Evolutionary conservation across 2,329 filamentous ascomycete species (phyloP).

Genomic region (Trichothecium roseum): DNA sequence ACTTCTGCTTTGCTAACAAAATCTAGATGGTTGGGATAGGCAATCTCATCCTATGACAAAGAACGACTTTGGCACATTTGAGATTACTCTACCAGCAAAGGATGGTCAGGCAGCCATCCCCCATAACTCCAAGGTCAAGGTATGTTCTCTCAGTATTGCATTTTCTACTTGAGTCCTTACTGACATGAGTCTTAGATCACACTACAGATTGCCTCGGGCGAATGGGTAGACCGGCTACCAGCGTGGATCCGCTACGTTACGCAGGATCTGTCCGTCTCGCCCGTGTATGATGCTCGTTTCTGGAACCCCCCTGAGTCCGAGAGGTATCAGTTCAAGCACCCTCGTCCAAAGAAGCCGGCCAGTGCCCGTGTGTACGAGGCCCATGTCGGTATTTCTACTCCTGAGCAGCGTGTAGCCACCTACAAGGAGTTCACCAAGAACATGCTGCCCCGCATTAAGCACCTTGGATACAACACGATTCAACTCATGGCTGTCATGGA

Average conservation of each 20-base stretch:
- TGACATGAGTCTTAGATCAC: constrained; percentile 52
- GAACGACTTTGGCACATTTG: constrained; percentile 76
- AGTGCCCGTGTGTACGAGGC: constrained; percentile 95
- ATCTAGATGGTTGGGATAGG: constrained; percentile 72
- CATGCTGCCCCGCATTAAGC: constrained; percentile 83
- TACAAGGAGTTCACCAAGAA: constrained; percentile 96
- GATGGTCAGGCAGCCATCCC: constrained; percentile 69
- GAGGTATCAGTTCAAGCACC: constrained; percentile 75
- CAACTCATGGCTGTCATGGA: constrained; percentile 99
- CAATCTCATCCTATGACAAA: constrained; percentile 80
- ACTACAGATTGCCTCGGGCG: constrained; percentile 66
- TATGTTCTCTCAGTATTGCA: constrained; percentile 25
- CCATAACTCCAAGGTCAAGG: constrained; percentile 96
- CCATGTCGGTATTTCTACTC: constrained; percentile 95
- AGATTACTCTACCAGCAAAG: constrained; percentile 64
- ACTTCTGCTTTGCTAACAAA: constrained; percentile 11
- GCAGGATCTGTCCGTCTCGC: constrained; percentile 81
- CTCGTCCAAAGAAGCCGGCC: constrained; percentile 68
- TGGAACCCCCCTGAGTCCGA: constrained; percentile 82
- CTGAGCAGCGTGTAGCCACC: constrained; percentile 77
- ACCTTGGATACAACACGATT: constrained; percentile 91
- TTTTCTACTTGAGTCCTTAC: background rate
- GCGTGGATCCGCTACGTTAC: constrained; percentile 98
- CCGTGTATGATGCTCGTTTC: constrained; percentile 88
- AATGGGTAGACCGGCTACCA: constrained; percentile 78